Base-by-base conservation (phyloP, 2,329 filamentous ascomycete genomes). In the Xylaria sp. region DNA sequence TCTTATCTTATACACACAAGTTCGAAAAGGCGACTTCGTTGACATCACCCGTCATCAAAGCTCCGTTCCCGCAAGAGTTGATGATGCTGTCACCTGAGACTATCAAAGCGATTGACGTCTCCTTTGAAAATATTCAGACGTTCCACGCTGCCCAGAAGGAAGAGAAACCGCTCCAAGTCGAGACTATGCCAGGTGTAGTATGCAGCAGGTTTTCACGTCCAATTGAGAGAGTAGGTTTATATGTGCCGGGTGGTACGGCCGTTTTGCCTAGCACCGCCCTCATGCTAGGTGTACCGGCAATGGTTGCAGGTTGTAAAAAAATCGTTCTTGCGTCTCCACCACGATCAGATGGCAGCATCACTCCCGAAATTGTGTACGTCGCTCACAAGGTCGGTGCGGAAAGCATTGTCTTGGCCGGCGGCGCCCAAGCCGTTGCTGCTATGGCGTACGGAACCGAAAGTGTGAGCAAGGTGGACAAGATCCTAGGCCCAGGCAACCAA, bases 361-460 rank as follows among this genome's bases (percentile, higher is more conserved):
- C 95, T 0, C 96, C 96, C 0, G 96, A 99, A 80, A 97, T 99
- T 70, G 95, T 99, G 63, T 99, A 99, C 79, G 92, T 94, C 41
- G 96, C 96, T 2, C 94, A 98, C 88, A 98, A 98, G 83, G 91
- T 98, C 63, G 95, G 95, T 59, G 96, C 96, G 1, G 93, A 98
- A 82, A 94, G 93, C 78, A 98, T 99, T 75, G 95, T 99, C 5
- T 88, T 99, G 32, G 96, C 96, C 12, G 96, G 96, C 70, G 96
- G 96, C 71, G 96, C 95, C 0, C 96, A 99, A 83, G 96, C 96
- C 52, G 91, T 99, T 46, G 96, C 95, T 23, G 96, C 96, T 57
- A 92, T 99, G 91, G 96, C 96, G 1, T 99, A 99, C 82, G 96
- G 96, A 57, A 99, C 96, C 0, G 92, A 98, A 82, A 95, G 91